Percentiles rank a stretch among this genome's conserved stretches.
phyloP scores from a whole-genome alignment of 1,284 basidiomycete genomes.

The Ceratorhiza oryzae-sativae region DNA sequence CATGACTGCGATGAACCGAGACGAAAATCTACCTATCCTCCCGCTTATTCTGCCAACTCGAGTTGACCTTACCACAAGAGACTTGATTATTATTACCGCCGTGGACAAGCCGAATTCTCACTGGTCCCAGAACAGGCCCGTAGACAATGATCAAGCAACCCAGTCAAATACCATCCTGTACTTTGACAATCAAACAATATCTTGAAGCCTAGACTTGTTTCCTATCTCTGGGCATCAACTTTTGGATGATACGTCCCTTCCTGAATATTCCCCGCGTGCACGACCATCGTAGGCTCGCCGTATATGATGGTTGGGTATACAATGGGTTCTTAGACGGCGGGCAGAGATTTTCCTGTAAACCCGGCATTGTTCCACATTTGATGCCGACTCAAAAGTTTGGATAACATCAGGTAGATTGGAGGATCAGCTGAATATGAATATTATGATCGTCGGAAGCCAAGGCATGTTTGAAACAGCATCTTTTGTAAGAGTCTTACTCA shows the following conservation, averaged over 20 bases:
- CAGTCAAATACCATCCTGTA: not conserved
- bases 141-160: not conserved
- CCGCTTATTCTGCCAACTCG: not conserved
- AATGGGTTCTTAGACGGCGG: not conserved
- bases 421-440: slow-evolving; percentile 66
- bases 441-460: slow-evolving; percentile 56
- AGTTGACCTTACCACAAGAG: not conserved
- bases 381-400: not conserved
- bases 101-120: not conserved
- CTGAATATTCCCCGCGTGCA: slow-evolving; percentile 15
- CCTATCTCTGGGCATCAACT: not conserved
- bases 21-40: not conserved
- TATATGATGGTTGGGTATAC: not conserved
- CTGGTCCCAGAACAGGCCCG: not conserved
- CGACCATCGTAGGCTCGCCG: not conserved
- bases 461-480: not conserved
- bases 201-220: not conserved
- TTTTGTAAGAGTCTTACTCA: too few species aligned
- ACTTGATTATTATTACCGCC: slow-evolving; percentile 4
- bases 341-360: not conserved
- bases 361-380: not conserved
- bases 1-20: not conserved
- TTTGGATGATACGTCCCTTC: not conserved
- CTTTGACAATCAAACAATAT: not conserved
- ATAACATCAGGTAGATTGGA: too few species aligned